Base-by-base conservation (phyloP, 2,329 filamentous ascomycete species). In the Aureobasidium sp. region DNA sequence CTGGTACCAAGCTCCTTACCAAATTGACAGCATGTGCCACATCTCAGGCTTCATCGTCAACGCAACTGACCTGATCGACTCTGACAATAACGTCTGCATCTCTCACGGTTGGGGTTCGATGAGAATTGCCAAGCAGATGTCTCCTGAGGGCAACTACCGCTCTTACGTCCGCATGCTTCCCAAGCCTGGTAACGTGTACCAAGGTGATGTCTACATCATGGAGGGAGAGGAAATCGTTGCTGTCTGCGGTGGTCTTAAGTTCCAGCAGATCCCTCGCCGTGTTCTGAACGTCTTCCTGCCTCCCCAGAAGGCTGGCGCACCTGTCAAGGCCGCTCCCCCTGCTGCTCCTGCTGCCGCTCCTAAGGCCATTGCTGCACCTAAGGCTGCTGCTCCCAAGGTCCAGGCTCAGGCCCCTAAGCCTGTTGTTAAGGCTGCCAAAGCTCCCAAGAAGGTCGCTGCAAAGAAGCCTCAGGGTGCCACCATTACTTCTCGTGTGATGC, bases 241-340 rank as follows among this genome's bases (percentile, higher is more conserved):
- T 62, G 74, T 84, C 64, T 80, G 84, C 62, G 80, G 80, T 57
- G 84, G 86, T 55, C 79, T 88, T 67, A 85, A 85, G 73, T 88
- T 89, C 77, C 82, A 84, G 71, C 79, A 83, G 67, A 86, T 88
- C 60, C 85, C 86, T 39, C 85, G 87, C 68, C 82, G 83, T 68
- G 78, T 86, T 27, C 78, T 89, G 64, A 87, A 87, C 76, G 81
- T 85, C 67, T 82, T 89, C 72, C 76, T 89, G 65, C 86, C 87
- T 61, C 85, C 85, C 1, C 77, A 79, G 52, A 82, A 82, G 64
- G 70, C 69, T 60, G 67, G 65, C 22, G 55, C 64, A 15, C 62
- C 69, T 64, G 75, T 73, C 42, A 72, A 75, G 25, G 73, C 75
- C 45, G 70, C 73, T 36, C 69, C 76, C 45, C 65, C 72, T 27